Evolutionary conservation across 2,329 filamentous ascomycete genomes (phyloP).

Genomic region (Penicillium corylophilum): DNA sequence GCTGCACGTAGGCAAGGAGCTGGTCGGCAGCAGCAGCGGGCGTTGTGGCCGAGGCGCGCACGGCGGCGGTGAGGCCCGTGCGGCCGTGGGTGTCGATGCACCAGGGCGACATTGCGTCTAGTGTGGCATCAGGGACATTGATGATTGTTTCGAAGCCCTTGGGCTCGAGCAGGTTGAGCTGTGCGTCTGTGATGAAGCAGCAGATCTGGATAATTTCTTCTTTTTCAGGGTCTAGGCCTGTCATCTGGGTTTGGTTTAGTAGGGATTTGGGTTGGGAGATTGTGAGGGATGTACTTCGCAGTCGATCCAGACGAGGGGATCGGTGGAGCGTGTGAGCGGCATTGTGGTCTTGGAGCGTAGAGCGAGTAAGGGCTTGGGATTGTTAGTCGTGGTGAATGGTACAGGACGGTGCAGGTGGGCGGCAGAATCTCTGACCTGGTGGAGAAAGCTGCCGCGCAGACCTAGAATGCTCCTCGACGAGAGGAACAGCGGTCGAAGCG

Average conservation of each 20-base stretch:
- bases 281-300: constrained; percentile 56
- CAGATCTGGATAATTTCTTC: constrained; percentile 90
- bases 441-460: constrained; percentile 26
- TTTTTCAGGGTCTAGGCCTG: constrained; percentile 71
- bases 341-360: constrained; percentile 27
- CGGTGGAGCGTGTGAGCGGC: constrained; percentile 52
- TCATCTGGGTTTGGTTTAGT: constrained; percentile 67
- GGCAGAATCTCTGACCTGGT: constrained; percentile 21
- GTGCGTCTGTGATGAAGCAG: constrained; percentile 82
- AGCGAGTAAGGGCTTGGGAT: not conserved
- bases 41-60: constrained; percentile 70
- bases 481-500: not conserved
- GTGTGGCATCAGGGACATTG: constrained; percentile 66
- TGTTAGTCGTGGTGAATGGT: not conserved
- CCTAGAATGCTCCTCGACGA: constrained; percentile 4
- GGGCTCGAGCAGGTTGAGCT: constrained; percentile 73
- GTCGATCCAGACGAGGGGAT: constrained; percentile 84
- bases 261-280: not conserved
- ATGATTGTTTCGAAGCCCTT: constrained; percentile 78
- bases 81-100: constrained; percentile 75
- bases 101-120: constrained; percentile 86
- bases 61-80: constrained; percentile 77
- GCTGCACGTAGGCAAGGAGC: constrained; percentile 75
- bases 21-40: constrained; percentile 68
- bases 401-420: not conserved